Evolutionary conservation across 495 filamentous ascomycete species (phyloP).

Genomic region (Terfezia claveryi): DNA sequence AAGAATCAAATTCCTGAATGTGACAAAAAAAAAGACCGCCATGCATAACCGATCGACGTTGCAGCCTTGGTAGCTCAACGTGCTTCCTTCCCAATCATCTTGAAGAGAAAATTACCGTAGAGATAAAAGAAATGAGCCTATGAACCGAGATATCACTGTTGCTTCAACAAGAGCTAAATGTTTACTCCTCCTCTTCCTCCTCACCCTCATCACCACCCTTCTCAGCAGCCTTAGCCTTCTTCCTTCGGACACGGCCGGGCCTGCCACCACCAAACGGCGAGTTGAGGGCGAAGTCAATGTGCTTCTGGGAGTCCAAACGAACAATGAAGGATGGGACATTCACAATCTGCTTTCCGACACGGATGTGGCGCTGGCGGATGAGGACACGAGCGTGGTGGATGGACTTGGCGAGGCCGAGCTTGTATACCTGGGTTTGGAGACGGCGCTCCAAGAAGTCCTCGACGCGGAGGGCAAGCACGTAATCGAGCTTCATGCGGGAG

Average conservation of each 20-base stretch:
- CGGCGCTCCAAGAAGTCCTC: slow-evolving; percentile 99
- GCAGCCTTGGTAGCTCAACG: too few species aligned
- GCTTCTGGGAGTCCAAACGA: slow-evolving; percentile 99
- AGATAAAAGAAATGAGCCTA: too few species aligned
- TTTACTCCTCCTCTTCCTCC: slow-evolving; percentile 34
- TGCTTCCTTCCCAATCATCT: too few species aligned
- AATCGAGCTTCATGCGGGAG: slow-evolving; percentile 99
- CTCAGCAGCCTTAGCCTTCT: slow-evolving; percentile 95
- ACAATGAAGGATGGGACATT: slow-evolving; percentile 98
- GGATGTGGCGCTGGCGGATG: slow-evolving; percentile 97
- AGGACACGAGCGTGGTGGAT: slow-evolving; percentile 99
- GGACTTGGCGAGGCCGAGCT: slow-evolving; percentile 97
- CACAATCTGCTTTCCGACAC: slow-evolving; percentile 99
- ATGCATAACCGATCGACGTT: too few species aligned
- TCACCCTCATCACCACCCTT: slow-evolving; percentile 71
- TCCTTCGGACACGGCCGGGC: slow-evolving; percentile 86
- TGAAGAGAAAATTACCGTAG: too few species aligned
- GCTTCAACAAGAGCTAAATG: too few species aligned
- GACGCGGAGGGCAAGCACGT: slow-evolving; percentile 91
- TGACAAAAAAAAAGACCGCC: too few species aligned
- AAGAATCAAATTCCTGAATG: too few species aligned
- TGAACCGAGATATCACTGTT: too few species aligned
- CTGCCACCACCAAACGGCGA: slow-evolving; percentile 96
- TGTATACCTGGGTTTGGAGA: slow-evolving; percentile 98
- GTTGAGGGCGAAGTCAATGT: slow-evolving; percentile 96